phyloP scores from a whole-genome alignment of 306 rosid genomes.

The Lagenaria siceraria region DNA sequence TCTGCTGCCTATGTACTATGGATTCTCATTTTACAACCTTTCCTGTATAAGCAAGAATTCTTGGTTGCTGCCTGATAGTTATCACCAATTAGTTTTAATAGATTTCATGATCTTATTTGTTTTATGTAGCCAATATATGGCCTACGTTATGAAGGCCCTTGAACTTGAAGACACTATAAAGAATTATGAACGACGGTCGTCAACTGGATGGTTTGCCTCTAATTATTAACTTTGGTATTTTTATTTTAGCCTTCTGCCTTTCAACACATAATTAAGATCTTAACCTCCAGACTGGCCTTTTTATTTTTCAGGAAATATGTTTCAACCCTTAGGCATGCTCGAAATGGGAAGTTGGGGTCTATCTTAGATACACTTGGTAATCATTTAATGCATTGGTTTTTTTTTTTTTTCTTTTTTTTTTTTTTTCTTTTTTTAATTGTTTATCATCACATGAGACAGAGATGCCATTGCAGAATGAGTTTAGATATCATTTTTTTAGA shows the following conservation, averaged over 20 bases:
- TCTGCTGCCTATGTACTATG: not conserved
- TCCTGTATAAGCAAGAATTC: not conserved
- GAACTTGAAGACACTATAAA: slow-evolving; percentile 69
- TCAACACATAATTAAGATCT: not conserved
- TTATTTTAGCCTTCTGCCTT: not conserved
- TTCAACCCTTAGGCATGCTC: slow-evolving; percentile 61
- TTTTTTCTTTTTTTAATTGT: not conserved
- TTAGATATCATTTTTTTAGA: not conserved
- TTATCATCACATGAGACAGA: not conserved
- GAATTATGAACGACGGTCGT: slow-evolving; percentile 58
- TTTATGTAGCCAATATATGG: slow-evolving; percentile 76
- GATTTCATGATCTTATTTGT: slow-evolving; percentile 13
- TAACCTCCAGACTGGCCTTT: slow-evolving; percentile 2
- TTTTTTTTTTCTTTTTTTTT: not conserved
- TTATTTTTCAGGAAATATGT: slow-evolving; percentile 64
- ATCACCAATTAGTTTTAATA: not conserved
- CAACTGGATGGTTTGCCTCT: slow-evolving; percentile 81
- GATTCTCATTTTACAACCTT: not conserved
- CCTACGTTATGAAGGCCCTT: slow-evolving; percentile 70
- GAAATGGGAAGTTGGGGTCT: slow-evolving; percentile 50
- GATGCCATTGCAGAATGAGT: not conserved
- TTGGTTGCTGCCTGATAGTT: slow-evolving; percentile 8
- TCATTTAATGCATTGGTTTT: not conserved
- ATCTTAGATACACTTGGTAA: slow-evolving; percentile 57
- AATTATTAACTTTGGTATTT: slow-evolving; percentile 3